These are phyloP conservation scores for Stemphylium vesicarium DNA, from an alignment of 2,329 filamentous ascomycete species.

Conservation along the genomic window DNA sequence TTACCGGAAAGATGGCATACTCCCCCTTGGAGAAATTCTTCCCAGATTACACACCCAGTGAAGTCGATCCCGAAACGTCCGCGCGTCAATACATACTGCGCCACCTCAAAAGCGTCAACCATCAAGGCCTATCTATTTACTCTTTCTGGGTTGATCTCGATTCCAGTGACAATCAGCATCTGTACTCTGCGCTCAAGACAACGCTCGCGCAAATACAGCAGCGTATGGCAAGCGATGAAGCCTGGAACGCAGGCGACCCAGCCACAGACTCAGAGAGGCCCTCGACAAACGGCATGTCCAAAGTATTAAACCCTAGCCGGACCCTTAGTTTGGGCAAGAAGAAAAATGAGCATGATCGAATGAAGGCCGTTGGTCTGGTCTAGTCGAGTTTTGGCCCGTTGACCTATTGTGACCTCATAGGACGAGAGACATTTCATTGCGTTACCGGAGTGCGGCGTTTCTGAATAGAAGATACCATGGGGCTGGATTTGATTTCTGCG, in stretches of 20 bases:
- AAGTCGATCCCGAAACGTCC: slow-evolving; percentile 31
- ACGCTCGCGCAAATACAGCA: slow-evolving; percentile 43
- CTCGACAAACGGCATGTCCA: background rate
- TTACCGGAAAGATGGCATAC: slow-evolving; percentile 39
- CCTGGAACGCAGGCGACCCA: background rate
- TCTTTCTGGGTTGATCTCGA: slow-evolving; percentile 48
- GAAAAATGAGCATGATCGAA: background rate
- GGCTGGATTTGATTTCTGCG: background rate
- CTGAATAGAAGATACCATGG: slow-evolving; percentile 3
- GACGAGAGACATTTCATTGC: no score
- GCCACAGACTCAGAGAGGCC: background rate
- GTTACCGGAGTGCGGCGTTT: background rate
- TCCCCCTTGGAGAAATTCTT: slow-evolving; percentile 40
- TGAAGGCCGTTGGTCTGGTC: background rate
- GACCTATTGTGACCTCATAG: no score
- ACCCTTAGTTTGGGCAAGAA: background rate
- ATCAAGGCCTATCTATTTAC: slow-evolving; percentile 40
- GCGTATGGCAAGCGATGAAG: slow-evolving; percentile 4
- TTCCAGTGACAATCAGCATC: slow-evolving; percentile 42
- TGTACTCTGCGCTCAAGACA: slow-evolving; percentile 46
- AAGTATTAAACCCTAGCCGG: background rate
- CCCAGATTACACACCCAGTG: slow-evolving; percentile 31
- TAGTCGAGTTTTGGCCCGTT: background rate
- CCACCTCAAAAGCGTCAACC: slow-evolving; percentile 42
- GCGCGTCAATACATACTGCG: slow-evolving; percentile 42